Conservation (phyloP, 1,284 basidiomycete genomes). For the Apiotrichum gracile region DNA sequence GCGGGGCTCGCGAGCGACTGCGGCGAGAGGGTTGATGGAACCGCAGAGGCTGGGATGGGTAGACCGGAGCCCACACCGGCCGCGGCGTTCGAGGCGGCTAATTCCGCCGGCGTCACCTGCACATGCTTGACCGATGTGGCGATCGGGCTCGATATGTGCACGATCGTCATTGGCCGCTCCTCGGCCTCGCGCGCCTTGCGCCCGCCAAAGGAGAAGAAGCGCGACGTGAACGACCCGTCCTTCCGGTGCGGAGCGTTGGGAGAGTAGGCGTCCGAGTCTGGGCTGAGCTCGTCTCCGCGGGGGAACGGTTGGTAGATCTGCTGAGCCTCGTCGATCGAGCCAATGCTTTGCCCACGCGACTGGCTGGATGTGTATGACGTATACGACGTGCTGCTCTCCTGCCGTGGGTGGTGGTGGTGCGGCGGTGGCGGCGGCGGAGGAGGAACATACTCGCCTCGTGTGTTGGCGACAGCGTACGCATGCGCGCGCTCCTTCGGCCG, state of each 20-base stretch:
- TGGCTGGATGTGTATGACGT: background rate
- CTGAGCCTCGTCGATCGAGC: background rate
- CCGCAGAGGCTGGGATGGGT: background rate
- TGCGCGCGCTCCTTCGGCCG: slow-evolving; percentile 2
- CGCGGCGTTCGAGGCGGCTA: background rate
- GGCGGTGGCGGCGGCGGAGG: too few relatives aligned
- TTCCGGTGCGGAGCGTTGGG: background rate
- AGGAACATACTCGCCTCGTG: background rate
- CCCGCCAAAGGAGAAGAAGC: slow-evolving; percentile 7
- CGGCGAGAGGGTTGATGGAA: background rate
- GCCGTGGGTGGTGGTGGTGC: background rate
- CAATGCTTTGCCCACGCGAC: background rate
- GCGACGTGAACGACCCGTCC: slow-evolving; percentile 3
- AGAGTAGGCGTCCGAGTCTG: background rate
- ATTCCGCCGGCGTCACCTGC: slow-evolving; percentile 7
- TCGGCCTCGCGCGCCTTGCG: slow-evolving; percentile 2
- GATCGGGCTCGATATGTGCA: slow-evolving; percentile 12
- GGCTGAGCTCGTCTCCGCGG: background rate
- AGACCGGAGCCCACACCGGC: background rate
- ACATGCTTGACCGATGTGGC: slow-evolving; percentile 7
- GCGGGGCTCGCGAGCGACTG: background rate
- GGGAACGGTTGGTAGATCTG: background rate
- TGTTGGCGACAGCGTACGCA: slow-evolving; percentile 4
- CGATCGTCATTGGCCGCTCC: slow-evolving; percentile 5
- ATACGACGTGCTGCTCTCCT: background rate